Evolutionary conservation across 192 early-diverging fungal genomes (phyloP).

Genomic region (Rhizophagus sp.): DNA sequence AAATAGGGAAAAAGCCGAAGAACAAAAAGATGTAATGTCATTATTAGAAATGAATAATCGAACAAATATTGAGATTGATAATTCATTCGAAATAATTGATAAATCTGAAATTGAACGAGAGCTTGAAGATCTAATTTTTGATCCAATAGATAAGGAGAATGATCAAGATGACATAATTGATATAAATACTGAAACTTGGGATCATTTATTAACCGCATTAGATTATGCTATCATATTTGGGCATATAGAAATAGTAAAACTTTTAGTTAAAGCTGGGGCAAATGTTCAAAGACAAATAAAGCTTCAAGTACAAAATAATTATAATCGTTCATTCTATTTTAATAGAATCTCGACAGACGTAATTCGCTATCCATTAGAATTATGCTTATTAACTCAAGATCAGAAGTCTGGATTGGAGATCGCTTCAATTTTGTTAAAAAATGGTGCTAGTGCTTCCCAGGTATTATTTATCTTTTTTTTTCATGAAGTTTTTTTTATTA

Average conservation of each 20-base stretch:
- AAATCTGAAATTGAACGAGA: background rate
- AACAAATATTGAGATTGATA: background rate
- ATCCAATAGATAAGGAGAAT: background rate
- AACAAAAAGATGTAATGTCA: background rate
- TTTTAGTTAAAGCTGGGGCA: background rate
- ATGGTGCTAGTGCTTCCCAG: background rate
- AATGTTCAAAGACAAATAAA: constrained; percentile 3
- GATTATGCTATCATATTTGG: constrained; percentile 26
- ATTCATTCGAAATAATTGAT: constrained; percentile 4
- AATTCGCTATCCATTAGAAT: constrained; percentile 14
- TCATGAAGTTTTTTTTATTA: background rate
- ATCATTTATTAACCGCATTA: background rate
- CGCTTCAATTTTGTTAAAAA: constrained; percentile 13
- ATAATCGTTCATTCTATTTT: too few species aligned
- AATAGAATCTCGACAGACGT: background rate
- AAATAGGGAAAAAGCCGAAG: constrained; percentile 2
- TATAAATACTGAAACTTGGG: constrained; percentile 4
- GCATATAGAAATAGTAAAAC: constrained; percentile 4
- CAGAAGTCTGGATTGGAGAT: constrained; percentile 6
- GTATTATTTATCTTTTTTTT: background rate
- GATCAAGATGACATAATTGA: constrained; percentile 15
- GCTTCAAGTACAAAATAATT: background rate
- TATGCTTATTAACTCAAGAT: background rate
- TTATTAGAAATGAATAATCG: background rate
- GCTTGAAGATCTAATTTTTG: background rate